Evolutionary conservation across 176 grass and related monocot species (phyloP).

Genomic region (Sorghum bicolor): Sorghum_bicolor_NCBIv3 NC_012873.2:62175501-62176000

Average conservation of each 20-base stretch:
- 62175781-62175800: background rate
- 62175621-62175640: background rate
- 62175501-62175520: conserved; percentile 13
- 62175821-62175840: too few species aligned
- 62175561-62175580: background rate
- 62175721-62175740: background rate
- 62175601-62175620: background rate
- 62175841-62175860: background rate
- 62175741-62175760: conserved; percentile 13
- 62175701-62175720: background rate
- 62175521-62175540: background rate
- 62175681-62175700: conserved; percentile 12
- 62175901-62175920: background rate
- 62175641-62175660: conserved; percentile 1
- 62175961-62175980: too few species aligned
- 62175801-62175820: background rate
- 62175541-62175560: background rate
- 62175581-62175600: conserved; percentile 35
- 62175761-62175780: conserved; percentile 1
- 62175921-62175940: too few species aligned
- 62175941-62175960: too few species aligned
- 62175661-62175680: conserved; percentile 18
- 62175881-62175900: background rate
- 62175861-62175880: background rate
- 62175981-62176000: too few species aligned